Percentiles rank a stretch among this genome's conserved stretches.
These are phyloP conservation scores for Talaromyces sp. DNA, from an alignment of 2,329 filamentous ascomycete genomes.

Conservation along the genomic window DNA sequence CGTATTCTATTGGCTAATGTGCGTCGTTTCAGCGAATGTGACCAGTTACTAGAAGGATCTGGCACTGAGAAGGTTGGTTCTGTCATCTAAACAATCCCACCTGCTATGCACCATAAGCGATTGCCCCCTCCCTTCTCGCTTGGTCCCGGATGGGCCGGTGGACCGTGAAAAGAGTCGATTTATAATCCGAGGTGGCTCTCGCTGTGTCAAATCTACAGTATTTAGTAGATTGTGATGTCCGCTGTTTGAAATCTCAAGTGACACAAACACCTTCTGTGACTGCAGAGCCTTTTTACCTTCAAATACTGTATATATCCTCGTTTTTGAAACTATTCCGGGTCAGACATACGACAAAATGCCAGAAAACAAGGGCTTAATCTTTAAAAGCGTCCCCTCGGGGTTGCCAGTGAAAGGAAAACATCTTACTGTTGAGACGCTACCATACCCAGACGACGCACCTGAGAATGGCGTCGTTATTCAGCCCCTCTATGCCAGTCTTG, in stretches of 20 bases:
- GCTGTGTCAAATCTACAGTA: not conserved
- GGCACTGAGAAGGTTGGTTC: not conserved
- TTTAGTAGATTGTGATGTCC: not conserved
- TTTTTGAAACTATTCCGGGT: not conserved
- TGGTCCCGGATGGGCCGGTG: not conserved
- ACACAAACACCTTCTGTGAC: not conserved
- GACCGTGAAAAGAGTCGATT: not conserved
- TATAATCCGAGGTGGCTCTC: not conserved
- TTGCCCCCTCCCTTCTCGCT: not conserved
- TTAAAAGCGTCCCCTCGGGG: slow-evolving; percentile 62
- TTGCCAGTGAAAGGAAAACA: slow-evolving; percentile 66
- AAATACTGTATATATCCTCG: not conserved
- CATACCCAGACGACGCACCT: slow-evolving; percentile 37
- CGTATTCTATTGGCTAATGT: not conserved
- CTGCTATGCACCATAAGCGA: not conserved
- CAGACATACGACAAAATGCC: slow-evolving; percentile 6
- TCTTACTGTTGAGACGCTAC: slow-evolving; percentile 56
- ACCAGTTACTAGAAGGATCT: not conserved
- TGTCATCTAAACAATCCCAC: not conserved
- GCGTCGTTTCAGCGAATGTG: not conserved
- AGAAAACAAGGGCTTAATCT: slow-evolving; percentile 70
- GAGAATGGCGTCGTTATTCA: slow-evolving; percentile 64
- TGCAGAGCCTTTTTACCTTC: not conserved
- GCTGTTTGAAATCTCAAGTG: not conserved
- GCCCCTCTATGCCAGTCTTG: slow-evolving; percentile 69